Base-by-base conservation (phyloP, 805 yeast species). In the Scheffersomyces coipomensis region DNA sequence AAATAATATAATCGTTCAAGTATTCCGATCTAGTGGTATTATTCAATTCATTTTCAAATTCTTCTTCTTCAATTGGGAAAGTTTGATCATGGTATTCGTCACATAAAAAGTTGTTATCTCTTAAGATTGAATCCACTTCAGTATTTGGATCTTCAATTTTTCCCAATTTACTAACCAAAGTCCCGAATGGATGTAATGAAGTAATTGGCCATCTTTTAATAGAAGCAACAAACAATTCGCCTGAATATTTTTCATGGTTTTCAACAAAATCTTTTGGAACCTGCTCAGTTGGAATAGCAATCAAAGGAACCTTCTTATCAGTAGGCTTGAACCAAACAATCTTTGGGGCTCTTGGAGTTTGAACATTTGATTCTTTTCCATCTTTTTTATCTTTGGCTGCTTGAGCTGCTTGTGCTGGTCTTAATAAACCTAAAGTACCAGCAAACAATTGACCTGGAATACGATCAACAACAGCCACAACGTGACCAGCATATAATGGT, bases 121-220 rank as follows among this genome's bases (percentile, higher is more conserved):
- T 80, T 49, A 93, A 72, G 39, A 93, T 84, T 1, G 97, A 88
- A 58, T 85, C 91, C 44, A 89, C 78, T 60, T 89, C 96, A 30
- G 91, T 87, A 17, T 75, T 69, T 2, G 81, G 76, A 46, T 84
- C 91, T 48, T 82, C 87, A 53, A 86, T 79, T 27, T 79, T 75
- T 18, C 99, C 99, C 45, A 93, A 70, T 51, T 86, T 87, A 33
- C 90, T 85, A 19, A 91, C 84, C 41, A 93, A 70, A 22, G 96
- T 89, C 52, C 99, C 99, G 58, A 93, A 93, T 4, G 99, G 99
- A 70, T 93, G 99, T 61, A 93, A 75, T 0, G 98, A 91, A 8
- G 99, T 93, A 62, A 93, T 93, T 56, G 99, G 99, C 99, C 99
- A 93, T 63, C 99, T 83, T 62, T 93, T 93, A 55, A 93, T 91